Evolutionary conservation across 2,329 filamentous ascomycete genomes (phyloP).

Genomic region (Cercospora berteroae): DNA sequence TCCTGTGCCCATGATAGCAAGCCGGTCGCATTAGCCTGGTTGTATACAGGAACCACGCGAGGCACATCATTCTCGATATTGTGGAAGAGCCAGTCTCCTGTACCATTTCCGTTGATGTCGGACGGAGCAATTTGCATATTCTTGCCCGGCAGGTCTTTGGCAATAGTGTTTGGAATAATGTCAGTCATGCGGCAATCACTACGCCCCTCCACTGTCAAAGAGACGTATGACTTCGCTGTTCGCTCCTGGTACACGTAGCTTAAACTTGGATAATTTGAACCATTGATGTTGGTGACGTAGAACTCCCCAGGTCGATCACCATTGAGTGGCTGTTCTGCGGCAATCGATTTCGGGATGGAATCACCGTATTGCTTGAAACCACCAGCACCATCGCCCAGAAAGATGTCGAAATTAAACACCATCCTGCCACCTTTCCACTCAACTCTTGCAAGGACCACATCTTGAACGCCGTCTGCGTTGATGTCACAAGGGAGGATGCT

Average conservation of each 20-base stretch:
- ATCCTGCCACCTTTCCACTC: not conserved
- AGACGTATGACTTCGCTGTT: not conserved
- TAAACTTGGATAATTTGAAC: not conserved
- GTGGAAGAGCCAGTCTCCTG: not conserved
- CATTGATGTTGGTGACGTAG: not conserved
- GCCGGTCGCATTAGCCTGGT: not conserved
- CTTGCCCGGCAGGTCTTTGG: not conserved
- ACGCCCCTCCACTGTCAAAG: not conserved
- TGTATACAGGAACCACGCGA: not conserved
- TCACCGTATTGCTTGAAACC: not conserved
- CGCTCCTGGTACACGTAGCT: not conserved
- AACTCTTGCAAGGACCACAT: not conserved
- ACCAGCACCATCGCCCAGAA: not conserved
- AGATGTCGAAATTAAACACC: not conserved
- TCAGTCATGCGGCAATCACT: not conserved
- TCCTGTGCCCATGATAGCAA: not conserved
- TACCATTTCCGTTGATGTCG: not conserved
- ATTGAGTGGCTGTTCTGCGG: not conserved
- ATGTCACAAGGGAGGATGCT: not conserved
- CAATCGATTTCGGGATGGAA: not conserved
- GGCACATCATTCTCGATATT: not conserved
- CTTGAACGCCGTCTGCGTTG: not conserved
- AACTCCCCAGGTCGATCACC: not conserved
- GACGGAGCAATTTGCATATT: not conserved
- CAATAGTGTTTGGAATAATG: not conserved